A percentile compares a stretch with the other conserved stretches of the same genome.
These are phyloP conservation scores for Zymoseptoria crescenta DNA, from an alignment of 2,329 filamentous ascomycete species.

Conservation along the genomic window DNA sequence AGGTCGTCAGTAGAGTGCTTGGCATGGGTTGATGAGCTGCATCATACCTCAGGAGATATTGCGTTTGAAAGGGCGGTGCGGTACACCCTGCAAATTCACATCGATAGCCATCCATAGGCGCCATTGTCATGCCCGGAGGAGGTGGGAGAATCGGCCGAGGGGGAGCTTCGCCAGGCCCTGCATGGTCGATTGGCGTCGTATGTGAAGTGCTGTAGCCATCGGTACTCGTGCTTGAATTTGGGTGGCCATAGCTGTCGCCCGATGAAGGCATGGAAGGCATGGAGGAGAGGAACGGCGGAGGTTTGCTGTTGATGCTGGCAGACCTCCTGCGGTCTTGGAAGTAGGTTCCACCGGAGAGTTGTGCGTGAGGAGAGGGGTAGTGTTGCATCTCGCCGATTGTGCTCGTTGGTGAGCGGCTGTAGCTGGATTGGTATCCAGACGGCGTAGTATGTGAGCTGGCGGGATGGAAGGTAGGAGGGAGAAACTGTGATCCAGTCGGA, in stretches of 20 bases:
- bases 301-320: slow-evolving; percentile 12
- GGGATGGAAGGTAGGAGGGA: neutral
- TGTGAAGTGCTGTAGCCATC: slow-evolving; percentile 30
- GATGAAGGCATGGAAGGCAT: slow-evolving; percentile 23
- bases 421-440: slow-evolving; percentile 5
- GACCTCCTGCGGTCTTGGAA: slow-evolving; percentile 18
- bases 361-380: slow-evolving; percentile 20
- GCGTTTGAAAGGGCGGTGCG: slow-evolving; percentile 67
- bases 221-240: slow-evolving; percentile 18
- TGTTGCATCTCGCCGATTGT: slow-evolving; percentile 16
- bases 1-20: neutral
- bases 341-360: slow-evolving; percentile 13
- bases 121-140: slow-evolving; percentile 21
- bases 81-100: slow-evolving; percentile 59
- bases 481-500: slow-evolving; percentile 13
- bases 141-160: neutral
- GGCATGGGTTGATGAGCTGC: neutral
- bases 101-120: slow-evolving; percentile 42
- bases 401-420: slow-evolving; percentile 21
- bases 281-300: slow-evolving; percentile 9
- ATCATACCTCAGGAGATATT: slow-evolving; percentile 62
- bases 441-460: slow-evolving; percentile 23
- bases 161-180: slow-evolving; percentile 18
- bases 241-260: slow-evolving; percentile 25
- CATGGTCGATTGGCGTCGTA: slow-evolving; percentile 29